These are phyloP conservation scores for Nidularia sp. DNA, from an alignment of 768 basidiomycete species.

Conservation along the genomic window DNA sequence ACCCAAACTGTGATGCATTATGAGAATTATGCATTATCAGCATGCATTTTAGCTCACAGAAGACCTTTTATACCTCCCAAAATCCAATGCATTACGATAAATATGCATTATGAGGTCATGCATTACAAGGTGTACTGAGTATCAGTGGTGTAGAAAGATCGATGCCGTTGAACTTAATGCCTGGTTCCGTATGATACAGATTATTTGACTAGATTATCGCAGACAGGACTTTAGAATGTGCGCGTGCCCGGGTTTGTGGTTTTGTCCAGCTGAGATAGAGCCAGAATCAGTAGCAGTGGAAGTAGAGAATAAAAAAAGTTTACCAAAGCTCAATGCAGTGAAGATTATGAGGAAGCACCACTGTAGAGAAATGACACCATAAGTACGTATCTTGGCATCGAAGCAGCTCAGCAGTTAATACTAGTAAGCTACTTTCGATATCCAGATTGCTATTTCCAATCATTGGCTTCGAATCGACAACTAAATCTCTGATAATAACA, in stretches of 20 bases:
- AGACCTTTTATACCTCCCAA: no score
- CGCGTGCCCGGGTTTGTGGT: constrained; percentile 49
- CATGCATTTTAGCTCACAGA: no score
- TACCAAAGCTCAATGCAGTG: neutral
- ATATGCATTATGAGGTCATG: no score
- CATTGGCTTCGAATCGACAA: constrained; percentile 39
- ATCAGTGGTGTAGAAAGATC: constrained; percentile 47
- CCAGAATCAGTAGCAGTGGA: constrained; percentile 20
- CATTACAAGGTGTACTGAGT: no score
- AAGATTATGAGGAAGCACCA: neutral
- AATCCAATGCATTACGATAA: no score
- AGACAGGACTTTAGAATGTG: constrained; percentile 51
- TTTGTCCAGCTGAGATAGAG: constrained; percentile 16
- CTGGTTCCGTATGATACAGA: constrained; percentile 41
- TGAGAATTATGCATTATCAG: no score
- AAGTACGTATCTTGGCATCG: neutral
- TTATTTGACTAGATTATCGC: constrained; percentile 13
- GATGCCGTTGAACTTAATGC: constrained; percentile 44
- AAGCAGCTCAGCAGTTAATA: neutral
- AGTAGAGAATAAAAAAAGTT: neutral
- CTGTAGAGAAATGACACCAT: neutral
- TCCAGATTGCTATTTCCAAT: constrained; percentile 51
- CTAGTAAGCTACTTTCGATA: constrained; percentile 5
- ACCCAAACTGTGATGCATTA: no score
- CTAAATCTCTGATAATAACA: constrained; percentile 46